Evolutionary conservation across 371 early-diverging fungal species (phyloP).

Genomic region (Mortierella sp.): DNA sequence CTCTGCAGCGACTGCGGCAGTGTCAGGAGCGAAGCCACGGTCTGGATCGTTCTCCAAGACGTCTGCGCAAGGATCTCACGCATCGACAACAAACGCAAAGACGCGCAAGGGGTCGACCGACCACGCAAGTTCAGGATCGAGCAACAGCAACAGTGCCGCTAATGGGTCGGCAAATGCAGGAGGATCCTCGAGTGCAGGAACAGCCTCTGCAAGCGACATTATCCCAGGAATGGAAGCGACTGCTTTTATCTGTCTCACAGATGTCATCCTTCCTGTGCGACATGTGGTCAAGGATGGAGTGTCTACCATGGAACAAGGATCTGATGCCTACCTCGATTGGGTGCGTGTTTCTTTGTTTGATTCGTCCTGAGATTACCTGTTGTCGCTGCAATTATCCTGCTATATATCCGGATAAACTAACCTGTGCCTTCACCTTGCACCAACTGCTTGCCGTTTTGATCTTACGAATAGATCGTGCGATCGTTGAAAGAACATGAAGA

Average conservation of each 20-base stretch:
- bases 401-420: not conserved
- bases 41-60: constrained; percentile 22
- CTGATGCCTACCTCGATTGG: constrained; percentile 56
- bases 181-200: not conserved
- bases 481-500: constrained; percentile 53
- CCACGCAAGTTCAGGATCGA: constrained; percentile 15
- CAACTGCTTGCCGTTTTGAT: not conserved
- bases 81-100: not conserved
- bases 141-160: constrained; percentile 1
- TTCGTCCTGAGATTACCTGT: too few species aligned
- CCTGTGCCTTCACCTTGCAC: not conserved
- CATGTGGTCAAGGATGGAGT: constrained; percentile 46
- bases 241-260: constrained; percentile 51
- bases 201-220: constrained; percentile 12
- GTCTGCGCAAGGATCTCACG: constrained; percentile 14
- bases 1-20: constrained; percentile 1
- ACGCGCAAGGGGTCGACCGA: constrained; percentile 22
- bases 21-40: constrained; percentile 14
- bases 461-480: constrained; percentile 22
- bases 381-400: not conserved
- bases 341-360: constrained; percentile 15
- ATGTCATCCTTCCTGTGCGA: constrained; percentile 50
- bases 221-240: constrained; percentile 56
- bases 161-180: not conserved
- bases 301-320: constrained; percentile 50